Evolutionary conservation across 2,329 filamentous ascomycete species (phyloP), one percentile per base, ranked within the genome.

Genomic region (Westerdykella ornata): DNA sequence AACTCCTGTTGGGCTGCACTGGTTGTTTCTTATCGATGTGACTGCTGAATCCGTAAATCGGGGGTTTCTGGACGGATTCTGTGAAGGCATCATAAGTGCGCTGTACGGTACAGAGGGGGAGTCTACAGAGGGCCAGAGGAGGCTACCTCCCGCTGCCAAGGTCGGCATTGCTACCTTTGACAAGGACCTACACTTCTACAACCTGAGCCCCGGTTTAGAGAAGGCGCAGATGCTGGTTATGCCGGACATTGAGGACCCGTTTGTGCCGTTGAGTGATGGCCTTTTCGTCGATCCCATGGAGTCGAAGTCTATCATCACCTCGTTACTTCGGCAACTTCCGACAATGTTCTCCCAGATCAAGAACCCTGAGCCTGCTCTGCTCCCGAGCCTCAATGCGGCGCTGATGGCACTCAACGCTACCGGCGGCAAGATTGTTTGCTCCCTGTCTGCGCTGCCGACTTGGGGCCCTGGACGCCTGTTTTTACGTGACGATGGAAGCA

Each of bases 171-270:
- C 97, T 48, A 96, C 92, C 1, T 98, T 84, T 63, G 92, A 98
- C 71, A 90, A 88, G 67, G 88, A 96, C 56, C 85, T 98, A 45
- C 92, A 98, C 62, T 98, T 97, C 65, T 98, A 97, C 73, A 97
- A 97, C 59, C 81, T 95, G 55, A 88, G 82, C 58, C 68, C 88
- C 29, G 76, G 76, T 31, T 72, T 96, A 32, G 84, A 92, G 41
- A 82, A 88, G 68, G 88, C 92, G 8, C 92, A 98, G 62, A 96
- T 98, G 88, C 80, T 98, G 73, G 89, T 98, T 38, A 95, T 98
- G 87, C 86, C 92, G 3, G 92, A 98, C 61, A 77, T 98, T 37
- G 89, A 97, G 57, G 92, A 98, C 52, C 92, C 92, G 0, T 98
- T 98, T 63, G 81, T 97, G 13, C 89, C 92, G 2, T 73, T 98